Evolutionary conservation across 1,284 basidiomycete genomes (phyloP).

Genomic region (Xanthoconium separans): DNA sequence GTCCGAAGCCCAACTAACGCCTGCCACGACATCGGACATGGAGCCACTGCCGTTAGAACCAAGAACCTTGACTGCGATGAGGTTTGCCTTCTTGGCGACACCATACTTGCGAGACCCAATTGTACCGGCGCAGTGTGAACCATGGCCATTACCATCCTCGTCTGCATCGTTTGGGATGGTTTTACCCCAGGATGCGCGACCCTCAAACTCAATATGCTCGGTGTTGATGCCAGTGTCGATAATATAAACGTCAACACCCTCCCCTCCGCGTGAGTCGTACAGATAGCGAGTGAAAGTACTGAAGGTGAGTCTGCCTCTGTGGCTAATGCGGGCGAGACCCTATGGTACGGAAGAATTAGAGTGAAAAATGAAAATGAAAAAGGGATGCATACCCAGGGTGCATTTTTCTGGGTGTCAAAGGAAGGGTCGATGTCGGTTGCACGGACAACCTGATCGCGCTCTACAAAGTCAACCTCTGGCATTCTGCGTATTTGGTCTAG

Average conservation of each 20-base stretch:
- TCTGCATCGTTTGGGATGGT: conserved; percentile 83
- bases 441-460: conserved; percentile 88
- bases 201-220: conserved; percentile 84
- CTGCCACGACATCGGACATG: conserved; percentile 92
- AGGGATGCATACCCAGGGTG: conserved; percentile 80
- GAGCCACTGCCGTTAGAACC: conserved; percentile 92
- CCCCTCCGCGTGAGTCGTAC: conserved; percentile 75
- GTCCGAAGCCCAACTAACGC: conserved; percentile 82
- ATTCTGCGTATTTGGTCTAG: conserved; percentile 79
- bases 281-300: conserved; percentile 88
- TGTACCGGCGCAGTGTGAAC: conserved; percentile 84
- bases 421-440: conserved; percentile 51
- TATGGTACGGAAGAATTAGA: conserved; percentile 27
- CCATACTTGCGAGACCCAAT: conserved; percentile 83
- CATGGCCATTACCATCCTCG: conserved; percentile 72
- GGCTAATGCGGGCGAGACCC: conserved; percentile 96
- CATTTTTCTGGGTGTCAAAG: conserved; percentile 60
- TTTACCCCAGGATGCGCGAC: conserved; percentile 81
- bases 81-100: conserved; percentile 91
- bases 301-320: conserved; percentile 77
- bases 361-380: neutral
- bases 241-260: conserved; percentile 89
- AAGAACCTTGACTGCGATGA: conserved; percentile 97
- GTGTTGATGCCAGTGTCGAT: conserved; percentile 90
- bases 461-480: conserved; percentile 93